Conservation (phyloP, 345 rosid genomes). For the Populus pruinosa region DNA sequence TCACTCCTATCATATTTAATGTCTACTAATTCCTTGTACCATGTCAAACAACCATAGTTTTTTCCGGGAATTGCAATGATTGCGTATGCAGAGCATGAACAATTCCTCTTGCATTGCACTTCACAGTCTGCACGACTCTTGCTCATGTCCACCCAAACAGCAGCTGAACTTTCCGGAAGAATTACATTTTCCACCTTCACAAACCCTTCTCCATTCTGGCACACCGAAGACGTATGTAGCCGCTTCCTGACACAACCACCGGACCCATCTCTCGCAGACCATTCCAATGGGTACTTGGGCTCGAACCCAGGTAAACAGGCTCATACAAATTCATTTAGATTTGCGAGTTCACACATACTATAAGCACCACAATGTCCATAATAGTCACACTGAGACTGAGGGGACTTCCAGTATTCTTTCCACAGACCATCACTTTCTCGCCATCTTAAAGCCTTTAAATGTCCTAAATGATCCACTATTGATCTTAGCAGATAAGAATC, state of each 20-base stretch:
- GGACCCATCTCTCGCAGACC: slow-evolving; percentile 4
- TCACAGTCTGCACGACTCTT: background rate
- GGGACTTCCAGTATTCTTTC: background rate
- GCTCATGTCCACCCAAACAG: background rate
- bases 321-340: slow-evolving; percentile 11
- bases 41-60: slow-evolving; percentile 11
- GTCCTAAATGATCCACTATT: background rate
- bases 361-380: slow-evolving; percentile 16
- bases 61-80: background rate
- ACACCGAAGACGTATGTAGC: background rate
- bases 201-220: background rate
- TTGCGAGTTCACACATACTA: background rate
- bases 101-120: background rate
- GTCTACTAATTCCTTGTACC: slow-evolving; percentile 5
- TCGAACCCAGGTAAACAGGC: slow-evolving; percentile 19
- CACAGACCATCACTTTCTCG: background rate
- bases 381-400: background rate
- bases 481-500: background rate
- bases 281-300: background rate
- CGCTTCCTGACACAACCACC: slow-evolving; percentile 17
- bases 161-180: background rate
- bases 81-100: slow-evolving; percentile 7
- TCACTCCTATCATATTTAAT: background rate
- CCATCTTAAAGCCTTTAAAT: background rate
- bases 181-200: background rate